phyloP scores from a whole-genome alignment of 2,329 filamentous ascomycete species.

The Colletotrichum sublineola region DNA sequence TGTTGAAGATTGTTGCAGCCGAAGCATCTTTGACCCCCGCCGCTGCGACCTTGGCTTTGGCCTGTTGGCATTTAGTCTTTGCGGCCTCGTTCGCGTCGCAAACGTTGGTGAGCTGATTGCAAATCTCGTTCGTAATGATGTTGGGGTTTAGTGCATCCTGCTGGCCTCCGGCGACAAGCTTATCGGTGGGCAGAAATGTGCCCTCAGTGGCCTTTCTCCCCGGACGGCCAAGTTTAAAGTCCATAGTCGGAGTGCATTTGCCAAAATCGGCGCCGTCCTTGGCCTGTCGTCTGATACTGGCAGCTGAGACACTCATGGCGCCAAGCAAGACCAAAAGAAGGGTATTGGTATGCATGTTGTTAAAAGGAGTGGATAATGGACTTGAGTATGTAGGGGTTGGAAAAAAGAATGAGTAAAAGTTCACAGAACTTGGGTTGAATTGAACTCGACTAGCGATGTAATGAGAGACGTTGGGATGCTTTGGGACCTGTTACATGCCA shows the following conservation, averaged over 20 bases:
- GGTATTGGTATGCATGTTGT: conserved; percentile 28
- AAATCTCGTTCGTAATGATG: conserved; percentile 74
- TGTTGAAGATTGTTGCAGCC: conserved; percentile 64
- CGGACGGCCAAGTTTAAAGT: conserved; percentile 67
- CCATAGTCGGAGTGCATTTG: conserved; percentile 63
- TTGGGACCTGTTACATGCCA: background rate
- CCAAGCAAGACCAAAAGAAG: conserved; percentile 24
- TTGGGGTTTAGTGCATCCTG: conserved; percentile 71
- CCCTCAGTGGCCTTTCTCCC: conserved; percentile 66
- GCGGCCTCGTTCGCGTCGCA: conserved; percentile 69
- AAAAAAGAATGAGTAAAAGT: conserved; percentile 11
- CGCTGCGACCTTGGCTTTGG: conserved; percentile 63
- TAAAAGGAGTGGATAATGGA: conserved; percentile 1
- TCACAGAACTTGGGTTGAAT: conserved; percentile 27
- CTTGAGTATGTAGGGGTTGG: background rate
- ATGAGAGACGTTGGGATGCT: conserved; percentile 22
- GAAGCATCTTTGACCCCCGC: conserved; percentile 62
- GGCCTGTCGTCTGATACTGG: conserved; percentile 19
- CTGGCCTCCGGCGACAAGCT: conserved; percentile 67
- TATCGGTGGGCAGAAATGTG: conserved; percentile 71
- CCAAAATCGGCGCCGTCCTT: conserved; percentile 60
- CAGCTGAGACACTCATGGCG: conserved; percentile 30
- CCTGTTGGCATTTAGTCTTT: conserved; percentile 61
- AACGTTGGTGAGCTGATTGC: conserved; percentile 71
- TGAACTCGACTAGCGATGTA: conserved; percentile 31